Conservation (phyloP, 306 rosid genomes). For the Quercus glauca region DNA sequence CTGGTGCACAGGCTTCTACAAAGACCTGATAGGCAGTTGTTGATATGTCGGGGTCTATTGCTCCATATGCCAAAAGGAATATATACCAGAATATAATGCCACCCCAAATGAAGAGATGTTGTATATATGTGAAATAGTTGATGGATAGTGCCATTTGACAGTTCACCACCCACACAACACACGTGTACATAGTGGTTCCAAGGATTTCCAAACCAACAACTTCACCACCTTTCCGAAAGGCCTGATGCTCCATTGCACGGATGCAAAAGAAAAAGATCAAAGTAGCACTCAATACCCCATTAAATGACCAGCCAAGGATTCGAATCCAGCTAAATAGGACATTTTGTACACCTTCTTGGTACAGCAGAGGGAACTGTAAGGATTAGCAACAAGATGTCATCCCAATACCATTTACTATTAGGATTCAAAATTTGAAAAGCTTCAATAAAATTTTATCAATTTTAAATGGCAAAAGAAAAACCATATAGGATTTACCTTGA, state of each 20-base stretch:
- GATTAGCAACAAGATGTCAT: not conserved
- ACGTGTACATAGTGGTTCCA: conserved; percentile 83
- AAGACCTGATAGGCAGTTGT: conserved; percentile 90
- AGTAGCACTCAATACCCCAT: conserved; percentile 58
- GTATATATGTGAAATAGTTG: conserved; percentile 79
- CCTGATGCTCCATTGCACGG: conserved; percentile 55
- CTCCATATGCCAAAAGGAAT: conserved; percentile 87
- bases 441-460: not conserved
- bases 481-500: conserved; percentile 53
- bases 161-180: conserved; percentile 92
- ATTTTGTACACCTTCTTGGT: conserved; percentile 95
- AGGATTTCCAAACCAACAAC: conserved; percentile 60
- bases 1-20: conserved; percentile 85
- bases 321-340: conserved; percentile 83
- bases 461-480: not conserved
- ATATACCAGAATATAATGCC: conserved; percentile 73
- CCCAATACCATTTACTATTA: not conserved
- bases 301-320: conserved; percentile 69
- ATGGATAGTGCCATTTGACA: conserved; percentile 93
- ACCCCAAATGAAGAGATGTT: conserved; percentile 95
- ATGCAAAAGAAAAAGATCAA: conserved; percentile 77
- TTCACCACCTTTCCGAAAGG: conserved; percentile 82
- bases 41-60: conserved; percentile 59
- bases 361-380: conserved; percentile 81
- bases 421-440: not conserved